Base-by-base conservation (phyloP, 345 rosid species). In the Aquilaria yunnanensis region DNA sequence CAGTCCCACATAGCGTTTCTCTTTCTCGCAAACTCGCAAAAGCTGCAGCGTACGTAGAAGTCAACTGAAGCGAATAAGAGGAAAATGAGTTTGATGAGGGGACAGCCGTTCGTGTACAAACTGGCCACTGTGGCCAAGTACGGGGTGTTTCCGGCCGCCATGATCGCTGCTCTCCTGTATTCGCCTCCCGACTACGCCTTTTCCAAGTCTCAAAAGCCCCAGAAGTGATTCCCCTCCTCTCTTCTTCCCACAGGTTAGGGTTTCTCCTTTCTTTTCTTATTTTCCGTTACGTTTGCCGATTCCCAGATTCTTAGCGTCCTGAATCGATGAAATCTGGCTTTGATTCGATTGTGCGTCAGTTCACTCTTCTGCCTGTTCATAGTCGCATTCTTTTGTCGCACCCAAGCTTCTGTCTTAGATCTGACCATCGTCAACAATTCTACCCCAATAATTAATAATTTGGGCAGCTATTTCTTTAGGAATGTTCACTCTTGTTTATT, bases 41-140 rank as follows among this genome's bases (percentile, higher is more conserved):
- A 16, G 23, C 23, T 51, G 54, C 23, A 34, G 41, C 41, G 41
- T 3, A 34, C 41, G 1, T 3, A 34, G 5, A 6, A 6, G 3
- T 34, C 41, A 34, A 34, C 41, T 34, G n/a, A 51, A 43, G 33
- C 1, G 23, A 52, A 52, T 6, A 1, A 10, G 56, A 12, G n/a
- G 31, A 63, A 65, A 33, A 83, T 79, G 86, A 12, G 63, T 63
- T 59, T 87, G 46, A 63, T 77, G 83, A 78, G 62, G 50, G 97
- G 97, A 68, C 79, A 83, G 76, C 85, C 92, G 1, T 70, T 90
- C 80, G 79, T 90, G 67, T 29, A 88, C 47, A 83, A 79, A 77
- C 75, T 83, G 32, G 89, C 92, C 5, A 73, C 63, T 32, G 30
- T 80, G 33, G 85, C 92, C 10, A 70, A 74, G 75, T 83, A 70